Conservation (phyloP, 2,329 filamentous ascomycete genomes). For the Curvularia eragrostidis region DNA sequence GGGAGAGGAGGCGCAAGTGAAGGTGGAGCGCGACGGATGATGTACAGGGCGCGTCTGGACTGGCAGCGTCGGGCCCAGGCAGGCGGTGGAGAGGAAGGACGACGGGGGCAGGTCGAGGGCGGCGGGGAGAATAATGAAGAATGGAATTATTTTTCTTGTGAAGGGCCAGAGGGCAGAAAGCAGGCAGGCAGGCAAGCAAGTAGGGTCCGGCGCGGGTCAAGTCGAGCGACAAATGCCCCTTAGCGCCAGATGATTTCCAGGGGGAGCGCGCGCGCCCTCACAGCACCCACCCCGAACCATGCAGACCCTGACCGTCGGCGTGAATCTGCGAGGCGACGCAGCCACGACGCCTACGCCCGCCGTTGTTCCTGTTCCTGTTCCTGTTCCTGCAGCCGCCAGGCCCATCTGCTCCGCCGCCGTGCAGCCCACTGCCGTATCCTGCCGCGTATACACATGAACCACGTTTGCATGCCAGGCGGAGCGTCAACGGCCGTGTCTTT, state of each 20-base stretch:
- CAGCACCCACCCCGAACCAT: conserved; percentile 11
- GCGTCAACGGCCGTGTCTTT: not conserved
- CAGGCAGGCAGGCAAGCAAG: not conserved
- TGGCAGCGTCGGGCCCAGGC: not conserved
- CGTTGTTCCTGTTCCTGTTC: conserved; percentile 1
- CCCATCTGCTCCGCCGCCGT: not conserved
- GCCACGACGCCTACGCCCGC: not conserved
- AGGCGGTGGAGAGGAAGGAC: not conserved
- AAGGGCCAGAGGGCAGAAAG: conserved; percentile 11
- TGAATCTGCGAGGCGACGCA: not conserved
- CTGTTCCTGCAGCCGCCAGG: too few relatives aligned
- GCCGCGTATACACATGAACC: not conserved
- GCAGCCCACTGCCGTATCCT: not conserved
- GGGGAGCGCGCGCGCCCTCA: conserved; percentile 9
- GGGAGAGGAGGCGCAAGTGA: conserved; percentile 4
- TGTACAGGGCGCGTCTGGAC: not conserved
- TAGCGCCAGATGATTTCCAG: conserved; percentile 17
- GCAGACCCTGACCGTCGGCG: conserved; percentile 9
- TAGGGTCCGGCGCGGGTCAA: conserved; percentile 10
- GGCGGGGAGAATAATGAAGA: conserved; percentile 14
- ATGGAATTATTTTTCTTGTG: conserved; percentile 18
- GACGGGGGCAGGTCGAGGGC: not conserved
- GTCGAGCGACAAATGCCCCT: conserved; percentile 18
- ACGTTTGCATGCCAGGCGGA: too few relatives aligned
- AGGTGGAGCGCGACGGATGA: not conserved